Percentiles rank a stretch among this genome's conserved stretches.
These are phyloP conservation scores for Mentha longifolia DNA, from an alignment of 257 asterid species.

Conservation along the genomic window DNA sequence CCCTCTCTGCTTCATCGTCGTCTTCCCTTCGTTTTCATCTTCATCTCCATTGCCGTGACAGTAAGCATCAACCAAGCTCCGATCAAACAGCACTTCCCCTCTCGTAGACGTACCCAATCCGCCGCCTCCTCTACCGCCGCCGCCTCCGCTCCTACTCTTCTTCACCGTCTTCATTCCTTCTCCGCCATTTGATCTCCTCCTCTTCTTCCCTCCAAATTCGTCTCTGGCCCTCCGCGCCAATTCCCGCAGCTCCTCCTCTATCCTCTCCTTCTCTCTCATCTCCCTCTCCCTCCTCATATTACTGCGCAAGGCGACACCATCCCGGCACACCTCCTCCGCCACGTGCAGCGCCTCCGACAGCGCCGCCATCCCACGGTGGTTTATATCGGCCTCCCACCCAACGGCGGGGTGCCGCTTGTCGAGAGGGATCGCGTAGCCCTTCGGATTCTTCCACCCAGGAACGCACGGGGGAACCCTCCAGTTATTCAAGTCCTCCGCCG, in stretches of 20 bases:
- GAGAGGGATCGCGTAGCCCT: not conserved
- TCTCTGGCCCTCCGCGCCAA: not conserved
- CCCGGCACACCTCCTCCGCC: not conserved
- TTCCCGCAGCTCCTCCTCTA: not conserved
- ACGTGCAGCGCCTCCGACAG: not conserved
- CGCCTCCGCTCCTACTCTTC: not conserved
- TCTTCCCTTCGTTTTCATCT: not conserved
- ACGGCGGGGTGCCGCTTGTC: not conserved
- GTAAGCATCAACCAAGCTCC: not conserved
- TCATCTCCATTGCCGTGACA: not conserved
- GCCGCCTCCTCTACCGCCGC: not conserved
- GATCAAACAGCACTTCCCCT: not conserved
- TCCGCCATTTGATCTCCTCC: not conserved
- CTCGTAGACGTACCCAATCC: not conserved
- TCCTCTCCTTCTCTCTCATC: constrained; percentile 6
- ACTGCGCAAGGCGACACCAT: not conserved
- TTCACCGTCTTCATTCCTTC: not conserved
- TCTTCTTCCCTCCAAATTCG: not conserved
- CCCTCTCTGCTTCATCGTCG: not conserved
- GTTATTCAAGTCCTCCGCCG: not conserved
- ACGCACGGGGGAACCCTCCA: not conserved
- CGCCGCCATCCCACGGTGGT: not conserved
- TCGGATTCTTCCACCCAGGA: not conserved
- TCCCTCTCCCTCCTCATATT: not conserved
- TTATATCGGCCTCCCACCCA: not conserved